Conservation (phyloP, 305 asterid species). For the Caryopteris hybrid region DNA sequence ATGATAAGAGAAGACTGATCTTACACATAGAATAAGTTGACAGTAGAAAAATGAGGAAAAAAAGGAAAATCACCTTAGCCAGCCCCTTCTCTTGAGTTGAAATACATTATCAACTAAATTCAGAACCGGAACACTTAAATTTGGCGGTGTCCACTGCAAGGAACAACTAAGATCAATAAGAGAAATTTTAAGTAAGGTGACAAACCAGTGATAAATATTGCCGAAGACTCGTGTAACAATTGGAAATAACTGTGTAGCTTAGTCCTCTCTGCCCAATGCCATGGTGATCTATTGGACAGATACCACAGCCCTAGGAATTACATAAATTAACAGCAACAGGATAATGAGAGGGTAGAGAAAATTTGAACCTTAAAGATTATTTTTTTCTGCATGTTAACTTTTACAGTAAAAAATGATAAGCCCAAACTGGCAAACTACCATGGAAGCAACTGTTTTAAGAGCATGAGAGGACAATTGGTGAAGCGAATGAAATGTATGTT, state of each 20-base stretch:
- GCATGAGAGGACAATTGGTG: background rate
- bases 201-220: background rate
- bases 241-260: background rate
- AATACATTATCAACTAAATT: constrained; percentile 89
- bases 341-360: constrained; percentile 20
- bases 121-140: constrained; percentile 83
- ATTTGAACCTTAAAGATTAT: background rate
- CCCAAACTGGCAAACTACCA: background rate
- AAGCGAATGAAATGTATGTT: background rate
- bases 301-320: constrained; percentile 1
- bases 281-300: background rate
- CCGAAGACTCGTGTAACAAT: constrained; percentile 8
- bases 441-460: constrained; percentile 2
- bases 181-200: constrained; percentile 21
- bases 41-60: constrained; percentile 14
- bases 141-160: constrained; percentile 98
- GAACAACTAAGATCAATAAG: constrained; percentile 16
- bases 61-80: constrained; percentile 69
- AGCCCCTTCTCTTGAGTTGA: constrained; percentile 97
- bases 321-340: constrained; percentile 4
- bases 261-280: background rate
- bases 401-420: constrained; percentile 4
- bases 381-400: constrained; percentile 7
- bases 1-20: background rate
- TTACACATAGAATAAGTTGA: constrained; percentile 6